phyloP scores from a whole-genome alignment of 331 rosid genomes.

The Erythrophleum ivorense region DNA sequence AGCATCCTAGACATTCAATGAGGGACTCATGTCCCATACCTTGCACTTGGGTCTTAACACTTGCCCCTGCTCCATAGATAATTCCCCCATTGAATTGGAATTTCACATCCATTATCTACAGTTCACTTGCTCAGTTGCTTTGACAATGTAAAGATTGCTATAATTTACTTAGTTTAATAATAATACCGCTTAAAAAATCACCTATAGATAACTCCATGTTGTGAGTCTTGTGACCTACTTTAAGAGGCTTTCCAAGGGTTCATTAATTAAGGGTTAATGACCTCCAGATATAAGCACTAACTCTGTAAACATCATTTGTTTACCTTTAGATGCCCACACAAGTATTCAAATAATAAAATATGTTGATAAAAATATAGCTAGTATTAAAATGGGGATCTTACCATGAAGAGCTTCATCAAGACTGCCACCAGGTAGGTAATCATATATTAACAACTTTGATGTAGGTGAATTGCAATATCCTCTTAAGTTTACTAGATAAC shows the following conservation, averaged over 20 bases:
- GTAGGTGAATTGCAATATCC: slow-evolving; percentile 99
- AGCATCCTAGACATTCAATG: neutral
- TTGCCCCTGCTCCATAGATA: neutral
- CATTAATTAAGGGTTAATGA: slow-evolving; percentile 30
- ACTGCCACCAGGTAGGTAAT: slow-evolving; percentile 92
- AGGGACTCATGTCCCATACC: neutral
- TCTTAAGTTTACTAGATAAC: slow-evolving; percentile 92
- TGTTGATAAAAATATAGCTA: slow-evolving; percentile 25
- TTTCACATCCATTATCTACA: neutral
- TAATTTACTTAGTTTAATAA: neutral
- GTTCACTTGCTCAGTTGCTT: neutral
- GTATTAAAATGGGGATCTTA: slow-evolving; percentile 45
- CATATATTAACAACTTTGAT: slow-evolving; percentile 95
- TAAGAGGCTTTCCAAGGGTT: slow-evolving; percentile 1
- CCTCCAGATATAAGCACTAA: slow-evolving; percentile 18
- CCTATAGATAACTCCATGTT: neutral
- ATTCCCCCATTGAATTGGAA: neutral
- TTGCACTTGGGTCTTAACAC: neutral
- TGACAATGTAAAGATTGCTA: neutral
- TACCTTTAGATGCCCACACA: slow-evolving; percentile 17
- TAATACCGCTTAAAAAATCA: neutral
- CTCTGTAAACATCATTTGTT: slow-evolving; percentile 18
- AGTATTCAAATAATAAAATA: slow-evolving; percentile 21
- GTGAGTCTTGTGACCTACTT: slow-evolving; percentile 1
- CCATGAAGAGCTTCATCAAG: slow-evolving; percentile 99